Conservation (phyloP, 805 yeast species). For the Candida wancherniae region DNA sequence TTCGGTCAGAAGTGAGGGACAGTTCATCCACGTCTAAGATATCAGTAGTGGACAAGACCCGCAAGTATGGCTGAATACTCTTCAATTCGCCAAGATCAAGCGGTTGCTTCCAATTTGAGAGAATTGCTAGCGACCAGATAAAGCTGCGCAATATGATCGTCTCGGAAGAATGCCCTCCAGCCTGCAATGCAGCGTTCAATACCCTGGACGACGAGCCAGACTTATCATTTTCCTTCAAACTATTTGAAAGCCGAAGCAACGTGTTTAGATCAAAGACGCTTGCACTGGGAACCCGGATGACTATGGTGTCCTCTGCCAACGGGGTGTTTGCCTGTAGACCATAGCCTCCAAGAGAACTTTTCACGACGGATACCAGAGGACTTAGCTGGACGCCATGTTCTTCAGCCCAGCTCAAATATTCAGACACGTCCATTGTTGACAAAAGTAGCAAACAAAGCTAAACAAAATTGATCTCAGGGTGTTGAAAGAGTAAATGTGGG, state of each 20-base stretch:
- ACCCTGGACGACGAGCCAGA: conserved; percentile 3
- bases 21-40: conserved; percentile 7
- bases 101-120: background rate
- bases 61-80: conserved; percentile 10
- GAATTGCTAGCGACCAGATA: conserved; percentile 11
- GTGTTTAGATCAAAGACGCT: conserved; percentile 8
- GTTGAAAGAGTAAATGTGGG: no score
- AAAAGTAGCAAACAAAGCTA: no score
- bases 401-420: conserved; percentile 4
- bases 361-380: conserved; percentile 3
- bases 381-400: conserved; percentile 5
- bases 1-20: conserved; percentile 2
- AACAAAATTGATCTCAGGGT: no score
- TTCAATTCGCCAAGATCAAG: background rate
- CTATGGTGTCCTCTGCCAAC: conserved; percentile 5
- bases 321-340: conserved; percentile 9
- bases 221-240: conserved; percentile 4
- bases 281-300: conserved; percentile 11
- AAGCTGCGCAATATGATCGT: conserved; percentile 14
- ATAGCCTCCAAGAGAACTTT: conserved; percentile 13
- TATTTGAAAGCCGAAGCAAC: conserved; percentile 5
- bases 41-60: conserved; percentile 9
- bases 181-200: conserved; percentile 5
- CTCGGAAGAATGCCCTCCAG: conserved; percentile 9
- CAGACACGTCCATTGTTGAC: background rate